These are phyloP conservation scores for Phytophthora pinifolia DNA, from an alignment of 352 stramenopile genomes.

Conservation along the genomic window DNA sequence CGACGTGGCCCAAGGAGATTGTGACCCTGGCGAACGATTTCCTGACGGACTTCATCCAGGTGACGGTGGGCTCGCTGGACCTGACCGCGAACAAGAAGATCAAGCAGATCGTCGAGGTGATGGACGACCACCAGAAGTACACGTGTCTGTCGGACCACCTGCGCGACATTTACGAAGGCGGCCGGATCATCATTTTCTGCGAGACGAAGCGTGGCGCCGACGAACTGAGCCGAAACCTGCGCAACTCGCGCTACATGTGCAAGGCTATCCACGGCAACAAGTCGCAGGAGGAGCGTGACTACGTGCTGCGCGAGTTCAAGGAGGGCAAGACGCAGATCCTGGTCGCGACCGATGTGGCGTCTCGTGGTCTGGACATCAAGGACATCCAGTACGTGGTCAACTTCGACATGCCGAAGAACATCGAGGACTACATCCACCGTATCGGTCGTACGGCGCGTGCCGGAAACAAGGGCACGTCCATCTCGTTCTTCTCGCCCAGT, in stretches of 20 bases:
- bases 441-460: constrained; percentile 99
- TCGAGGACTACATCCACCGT: constrained; percentile 98
- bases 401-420: constrained; percentile 99
- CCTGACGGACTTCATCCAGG: constrained; percentile 97
- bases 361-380: constrained; percentile 98
- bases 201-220: constrained; percentile 99
- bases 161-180: constrained; percentile 87
- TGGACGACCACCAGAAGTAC: constrained; percentile 97
- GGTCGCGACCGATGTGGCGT: constrained; percentile 99
- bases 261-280: constrained; percentile 99
- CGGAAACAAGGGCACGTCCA: constrained; percentile 92
- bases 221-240: constrained; percentile 94
- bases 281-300: constrained; percentile 97
- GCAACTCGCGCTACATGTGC: constrained; percentile 93
- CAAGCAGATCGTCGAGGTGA: constrained; percentile 97
- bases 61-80: constrained; percentile 94
- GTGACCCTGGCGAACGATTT: constrained; percentile 97
- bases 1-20: constrained; percentile 99
- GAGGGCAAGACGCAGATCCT: constrained; percentile 93
- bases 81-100: constrained; percentile 98
- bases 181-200: constrained; percentile 98
- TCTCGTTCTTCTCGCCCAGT: constrained; percentile 93
- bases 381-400: constrained; percentile 99
- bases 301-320: constrained; percentile 97
- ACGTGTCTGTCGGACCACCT: constrained; percentile 83